Percentiles rank a stretch among this genome's conserved stretches.
phyloP scores from a whole-genome alignment of 106 monocot species.

The Gastrodia elata region DNA sequence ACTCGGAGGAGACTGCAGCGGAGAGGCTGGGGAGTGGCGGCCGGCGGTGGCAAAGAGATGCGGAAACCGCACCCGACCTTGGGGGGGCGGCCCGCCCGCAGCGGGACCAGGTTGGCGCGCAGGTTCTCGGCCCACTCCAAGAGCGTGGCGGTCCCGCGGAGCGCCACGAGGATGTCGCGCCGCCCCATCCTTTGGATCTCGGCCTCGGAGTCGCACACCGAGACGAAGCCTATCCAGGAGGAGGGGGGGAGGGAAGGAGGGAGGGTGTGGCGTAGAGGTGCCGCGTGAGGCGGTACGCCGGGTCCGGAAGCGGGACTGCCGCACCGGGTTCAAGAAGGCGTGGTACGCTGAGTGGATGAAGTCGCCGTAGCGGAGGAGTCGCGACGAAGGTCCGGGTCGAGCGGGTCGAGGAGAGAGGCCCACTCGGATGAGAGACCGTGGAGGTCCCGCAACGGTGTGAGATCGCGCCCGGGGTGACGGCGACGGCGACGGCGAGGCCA shows the following conservation, averaged over 20 bases:
- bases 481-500: no score
- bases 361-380: slow-evolving; percentile 91
- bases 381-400: slow-evolving; percentile 72
- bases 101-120: slow-evolving; percentile 38
- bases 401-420: slow-evolving; percentile 68
- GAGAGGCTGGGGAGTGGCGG: slow-evolving; percentile 19
- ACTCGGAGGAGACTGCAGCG: slow-evolving; percentile 27
- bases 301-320: slow-evolving; percentile 24
- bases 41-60: slow-evolving; percentile 45
- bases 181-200: slow-evolving; percentile 29
- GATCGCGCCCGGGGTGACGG: slow-evolving; percentile 52
- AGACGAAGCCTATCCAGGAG: slow-evolving; percentile 32
- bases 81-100: not conserved
- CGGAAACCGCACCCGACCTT: slow-evolving; percentile 59
- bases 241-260: slow-evolving; percentile 52
- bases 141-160: slow-evolving; percentile 30
- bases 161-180: slow-evolving; percentile 1
- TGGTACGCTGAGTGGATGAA: slow-evolving; percentile 66
- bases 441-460: slow-evolving; percentile 38
- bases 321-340: no score
- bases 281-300: slow-evolving; percentile 22
- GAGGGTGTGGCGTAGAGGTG: slow-evolving; percentile 11
- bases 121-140: slow-evolving; percentile 84
- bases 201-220: slow-evolving; percentile 23
- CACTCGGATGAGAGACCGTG: slow-evolving; percentile 67